Evolutionary conservation across 306 rosid genomes (phyloP).

Genomic region (Notholithocarpus densiflorus): DNA sequence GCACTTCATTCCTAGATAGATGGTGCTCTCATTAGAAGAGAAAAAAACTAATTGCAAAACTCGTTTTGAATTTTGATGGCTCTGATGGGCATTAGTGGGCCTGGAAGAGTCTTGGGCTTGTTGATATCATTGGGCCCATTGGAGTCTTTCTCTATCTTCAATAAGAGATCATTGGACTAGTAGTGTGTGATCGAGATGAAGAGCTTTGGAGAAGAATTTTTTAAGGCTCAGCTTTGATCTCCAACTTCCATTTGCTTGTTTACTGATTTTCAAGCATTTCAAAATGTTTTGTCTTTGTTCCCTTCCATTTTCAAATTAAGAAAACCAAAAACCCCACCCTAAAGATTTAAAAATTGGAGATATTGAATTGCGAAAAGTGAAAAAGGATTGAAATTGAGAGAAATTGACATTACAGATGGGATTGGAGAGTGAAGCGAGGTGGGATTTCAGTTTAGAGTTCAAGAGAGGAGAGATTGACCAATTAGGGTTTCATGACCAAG

Average conservation of each 20-base stretch:
- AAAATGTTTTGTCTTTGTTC: slow-evolving; percentile 88
- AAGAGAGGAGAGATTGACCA: no score
- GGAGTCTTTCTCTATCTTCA: slow-evolving; percentile 33
- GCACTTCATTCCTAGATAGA: no score
- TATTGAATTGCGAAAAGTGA: neutral
- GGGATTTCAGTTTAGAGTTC: no score
- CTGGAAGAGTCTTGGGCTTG: slow-evolving; percentile 20
- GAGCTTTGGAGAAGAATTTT: slow-evolving; percentile 70
- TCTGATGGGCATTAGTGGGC: slow-evolving; percentile 27
- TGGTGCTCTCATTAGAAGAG: no score
- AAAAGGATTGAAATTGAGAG: neutral
- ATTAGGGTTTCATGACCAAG: no score
- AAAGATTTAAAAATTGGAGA: neutral
- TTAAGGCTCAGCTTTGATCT: slow-evolving; percentile 68
- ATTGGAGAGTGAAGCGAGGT: no score
- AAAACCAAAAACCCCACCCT: slow-evolving; percentile 3
- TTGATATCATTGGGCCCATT: slow-evolving; percentile 15
- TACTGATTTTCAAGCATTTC: slow-evolving; percentile 72
- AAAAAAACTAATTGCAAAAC: no score
- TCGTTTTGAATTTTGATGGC: slow-evolving; percentile 8
- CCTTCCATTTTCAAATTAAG: slow-evolving; percentile 56
- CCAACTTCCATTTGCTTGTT: slow-evolving; percentile 62
- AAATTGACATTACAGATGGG: slow-evolving; percentile 45
- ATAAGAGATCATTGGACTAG: slow-evolving; percentile 66
- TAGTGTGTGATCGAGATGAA: slow-evolving; percentile 70